A percentile compares a stretch with the other conserved stretches of the same genome.
phyloP scores from a whole-genome alignment of 495 filamentous ascomycete genomes.

The Talaromyces nanjingensis region DNA sequence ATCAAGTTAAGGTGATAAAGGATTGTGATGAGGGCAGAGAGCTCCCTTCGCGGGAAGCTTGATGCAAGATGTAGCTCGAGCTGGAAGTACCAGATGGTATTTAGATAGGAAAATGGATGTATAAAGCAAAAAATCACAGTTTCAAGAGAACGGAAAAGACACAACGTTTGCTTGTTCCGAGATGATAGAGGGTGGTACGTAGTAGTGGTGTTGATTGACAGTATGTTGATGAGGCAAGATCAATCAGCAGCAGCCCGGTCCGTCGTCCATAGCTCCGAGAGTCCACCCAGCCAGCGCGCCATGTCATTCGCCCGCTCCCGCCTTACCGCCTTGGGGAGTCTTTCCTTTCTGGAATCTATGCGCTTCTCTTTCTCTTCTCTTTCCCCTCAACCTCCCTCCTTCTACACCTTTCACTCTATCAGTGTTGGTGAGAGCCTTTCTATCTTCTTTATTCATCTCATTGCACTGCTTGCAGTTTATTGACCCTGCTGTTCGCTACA shows the following conservation, averaged over 20 bases:
- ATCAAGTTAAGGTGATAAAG: slow-evolving; percentile 11
- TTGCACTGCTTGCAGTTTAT: background rate
- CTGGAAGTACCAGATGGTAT: background rate
- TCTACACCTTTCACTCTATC: background rate
- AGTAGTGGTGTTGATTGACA: background rate
- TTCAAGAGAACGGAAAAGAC: background rate
- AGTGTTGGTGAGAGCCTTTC: background rate
- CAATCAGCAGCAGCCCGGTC: background rate
- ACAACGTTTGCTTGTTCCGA: background rate
- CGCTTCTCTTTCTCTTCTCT: background rate
- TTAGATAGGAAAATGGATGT: background rate
- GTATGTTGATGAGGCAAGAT: background rate
- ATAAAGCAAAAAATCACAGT: background rate
- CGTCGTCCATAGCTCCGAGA: slow-evolving; percentile 1
- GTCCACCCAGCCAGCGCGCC: background rate
- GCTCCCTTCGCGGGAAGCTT: slow-evolving; percentile 36
- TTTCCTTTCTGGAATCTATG: background rate
- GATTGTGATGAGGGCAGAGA: slow-evolving; percentile 17
- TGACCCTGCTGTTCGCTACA: background rate
- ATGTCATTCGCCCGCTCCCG: slow-evolving; percentile 4
- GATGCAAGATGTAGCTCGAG: slow-evolving; percentile 11
- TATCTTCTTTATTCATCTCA: background rate
- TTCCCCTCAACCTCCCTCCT: background rate
- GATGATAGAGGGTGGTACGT: background rate
- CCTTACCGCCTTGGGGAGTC: slow-evolving; percentile 6